Evolutionary conservation across 768 basidiomycete species (phyloP), one percentile per base, ranked within the genome.

Genomic region (Boletus patriciae): DNA sequence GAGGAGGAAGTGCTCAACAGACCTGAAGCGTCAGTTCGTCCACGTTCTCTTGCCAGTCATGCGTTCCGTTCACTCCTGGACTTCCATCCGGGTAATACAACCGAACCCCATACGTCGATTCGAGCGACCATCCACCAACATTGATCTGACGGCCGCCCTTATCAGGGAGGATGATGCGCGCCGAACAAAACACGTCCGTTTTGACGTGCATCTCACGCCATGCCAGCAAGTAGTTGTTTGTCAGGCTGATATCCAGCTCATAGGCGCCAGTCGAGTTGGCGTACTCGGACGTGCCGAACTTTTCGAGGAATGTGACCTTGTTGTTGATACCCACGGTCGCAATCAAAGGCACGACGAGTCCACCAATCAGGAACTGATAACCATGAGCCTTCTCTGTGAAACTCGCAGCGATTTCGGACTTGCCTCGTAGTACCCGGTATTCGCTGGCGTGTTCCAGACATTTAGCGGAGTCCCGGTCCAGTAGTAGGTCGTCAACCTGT

Each of bases 101-200:
- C 29, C 90, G 80, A 31, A 92, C 75, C 40, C 90, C 90, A 50
- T 75, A 87, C 11, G 88, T 90, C 21, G 88, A 90, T 3, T 81
- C 74, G 50, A 82, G 72, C 18, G 87, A 88, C 90, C 90, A 83
- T 6, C 75, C 77, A 18, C 68, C 64, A 9, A 73, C 36, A 40
- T 69, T 67, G 46, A 70, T 64, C 55, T 62, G 63, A 9, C 71
- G 58, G 3, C 76, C 90, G 16, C 73, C 84, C 58, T 85, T 87
- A 66, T 92, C 90, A 1, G 90, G 90, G 34, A 92, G 81, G 34
- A 88, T 80, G 44, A 92, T 74, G 43, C 83, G 81, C 10, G 76
- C 90, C 4, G 90, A 83, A 66, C 90, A 92, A 76, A 92, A 92
- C 12, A 92, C 87, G 61, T 92, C 87, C 11, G 86, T 78, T 71